Evolutionary conservation across 2,329 filamentous ascomycete species (phyloP).

Genomic region (Epichloe scottii): DNA sequence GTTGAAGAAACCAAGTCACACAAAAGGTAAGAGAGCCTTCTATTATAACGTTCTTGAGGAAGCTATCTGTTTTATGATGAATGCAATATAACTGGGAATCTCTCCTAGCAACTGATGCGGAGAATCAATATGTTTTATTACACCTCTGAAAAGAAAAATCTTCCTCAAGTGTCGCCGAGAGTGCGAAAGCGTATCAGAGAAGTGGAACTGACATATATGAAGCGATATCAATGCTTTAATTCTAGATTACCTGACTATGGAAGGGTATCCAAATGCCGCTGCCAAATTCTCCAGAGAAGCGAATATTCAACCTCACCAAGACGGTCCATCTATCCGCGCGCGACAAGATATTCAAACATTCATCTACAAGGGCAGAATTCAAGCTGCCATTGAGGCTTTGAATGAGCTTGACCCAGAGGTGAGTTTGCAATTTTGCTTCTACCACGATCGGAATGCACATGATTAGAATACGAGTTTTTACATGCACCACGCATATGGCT

Average conservation of each 20-base stretch:
- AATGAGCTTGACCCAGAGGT: conserved; percentile 90
- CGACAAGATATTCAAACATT: conserved; percentile 73
- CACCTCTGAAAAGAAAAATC: conserved; percentile 1
- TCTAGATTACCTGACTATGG: conserved; percentile 92
- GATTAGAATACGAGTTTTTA: conserved; percentile 82
- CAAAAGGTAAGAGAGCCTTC: conserved; percentile 60
- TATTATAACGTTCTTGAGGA: not conserved
- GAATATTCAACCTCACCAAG: conserved; percentile 64
- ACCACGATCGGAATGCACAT: conserved; percentile 29
- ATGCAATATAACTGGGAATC: conserved; percentile 98
- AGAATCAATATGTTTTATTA: conserved; percentile 52
- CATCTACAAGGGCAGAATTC: conserved; percentile 77
- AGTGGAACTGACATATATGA: conserved; percentile 15
- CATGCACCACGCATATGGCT: conserved; percentile 99
- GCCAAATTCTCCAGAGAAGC: conserved; percentile 90
- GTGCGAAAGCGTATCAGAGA: not conserved
- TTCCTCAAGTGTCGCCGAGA: not conserved
- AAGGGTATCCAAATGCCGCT: conserved; percentile 86
- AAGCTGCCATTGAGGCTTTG: conserved; percentile 71
- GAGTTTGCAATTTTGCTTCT: conserved; percentile 26
- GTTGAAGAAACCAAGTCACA: conserved; percentile 75
- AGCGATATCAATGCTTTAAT: conserved; percentile 95
- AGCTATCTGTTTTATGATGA: conserved; percentile 49
- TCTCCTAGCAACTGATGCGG: conserved; percentile 94
- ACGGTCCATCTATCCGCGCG: conserved; percentile 59